Conservation (phyloP, 352 stramenopile species). For the Pythium phragmiticola region DNA sequence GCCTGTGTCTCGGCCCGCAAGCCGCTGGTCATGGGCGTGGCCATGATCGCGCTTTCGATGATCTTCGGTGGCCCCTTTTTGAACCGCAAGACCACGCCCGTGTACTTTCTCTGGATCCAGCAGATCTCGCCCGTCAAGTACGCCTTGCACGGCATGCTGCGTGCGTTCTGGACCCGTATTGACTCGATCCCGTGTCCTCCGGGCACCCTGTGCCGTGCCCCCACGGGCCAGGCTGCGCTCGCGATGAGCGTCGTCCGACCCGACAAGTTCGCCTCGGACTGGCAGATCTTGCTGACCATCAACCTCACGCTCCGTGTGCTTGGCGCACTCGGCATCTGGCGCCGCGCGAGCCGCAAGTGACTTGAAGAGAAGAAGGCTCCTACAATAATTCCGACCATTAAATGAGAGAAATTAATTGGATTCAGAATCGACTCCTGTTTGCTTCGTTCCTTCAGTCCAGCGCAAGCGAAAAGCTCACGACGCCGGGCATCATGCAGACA, state of each 20-base stretch:
- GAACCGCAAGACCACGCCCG: constrained; percentile 26
- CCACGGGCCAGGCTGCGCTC: neutral
- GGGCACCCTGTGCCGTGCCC: neutral
- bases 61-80: constrained; percentile 36
- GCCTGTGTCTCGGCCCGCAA: constrained; percentile 1
- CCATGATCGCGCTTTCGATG: constrained; percentile 23
- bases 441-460: constrained; percentile 24
- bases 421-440: too few species aligned
- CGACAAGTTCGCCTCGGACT: constrained; percentile 10
- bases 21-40: neutral
- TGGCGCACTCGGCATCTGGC: constrained; percentile 3
- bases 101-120: constrained; percentile 34
- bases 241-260: constrained; percentile 2
- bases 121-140: constrained; percentile 36
- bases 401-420: too few species aligned
- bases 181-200: constrained; percentile 5
- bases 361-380: neutral
- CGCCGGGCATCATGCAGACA: constrained; percentile 78
- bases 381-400: too few species aligned
- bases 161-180: constrained; percentile 18
- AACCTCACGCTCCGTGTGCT: constrained; percentile 4
- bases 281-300: constrained; percentile 4
- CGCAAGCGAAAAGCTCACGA: constrained; percentile 79
- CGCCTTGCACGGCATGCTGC: constrained; percentile 25
- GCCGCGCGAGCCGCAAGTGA: neutral